These are phyloP conservation scores for Venturia carpophila DNA, from an alignment of 2,329 filamentous ascomycete genomes.

Conservation along the genomic window DNA sequence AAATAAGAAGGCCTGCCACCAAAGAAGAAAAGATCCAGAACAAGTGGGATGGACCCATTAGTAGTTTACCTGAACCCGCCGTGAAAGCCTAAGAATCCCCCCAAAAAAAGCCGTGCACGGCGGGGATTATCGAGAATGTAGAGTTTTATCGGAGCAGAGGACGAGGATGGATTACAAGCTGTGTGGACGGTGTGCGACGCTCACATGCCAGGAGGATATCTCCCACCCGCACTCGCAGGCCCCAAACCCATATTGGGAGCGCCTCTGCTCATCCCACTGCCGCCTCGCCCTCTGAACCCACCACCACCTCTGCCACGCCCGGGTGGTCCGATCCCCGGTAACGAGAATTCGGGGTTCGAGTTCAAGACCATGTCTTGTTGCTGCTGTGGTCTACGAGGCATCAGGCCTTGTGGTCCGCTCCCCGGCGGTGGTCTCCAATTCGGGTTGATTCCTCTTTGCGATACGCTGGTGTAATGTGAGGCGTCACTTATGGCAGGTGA, in stretches of 20 bases:
- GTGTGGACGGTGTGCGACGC: neutral
- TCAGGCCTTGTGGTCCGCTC: conserved; percentile 41
- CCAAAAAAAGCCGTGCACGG: too few relatives aligned
- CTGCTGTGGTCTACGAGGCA: conserved; percentile 38
- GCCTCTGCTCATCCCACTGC: conserved; percentile 22
- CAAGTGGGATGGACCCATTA: neutral
- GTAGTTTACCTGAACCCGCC: neutral
- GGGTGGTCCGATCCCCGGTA: conserved; percentile 46
- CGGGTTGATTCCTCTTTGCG: conserved; percentile 80
- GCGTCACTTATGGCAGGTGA: conserved; percentile 69
- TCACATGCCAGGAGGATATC: conserved; percentile 4
- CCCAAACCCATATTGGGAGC: conserved; percentile 19
- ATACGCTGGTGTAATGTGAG: conserved; percentile 84
- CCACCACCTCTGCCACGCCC: conserved; percentile 27
- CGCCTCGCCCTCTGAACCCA: conserved; percentile 27
- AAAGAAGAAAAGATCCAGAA: neutral
- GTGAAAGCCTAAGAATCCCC: neutral
- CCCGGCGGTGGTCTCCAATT: conserved; percentile 58
- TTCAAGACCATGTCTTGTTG: conserved; percentile 60
- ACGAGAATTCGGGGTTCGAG: conserved; percentile 77
- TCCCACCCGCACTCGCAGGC: conserved; percentile 9
- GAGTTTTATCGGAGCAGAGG: neutral
- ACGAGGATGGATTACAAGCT: neutral
- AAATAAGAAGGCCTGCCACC: neutral
- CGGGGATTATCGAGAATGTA: neutral